Conservation (phyloP, 208 protist genomes). For the Spongospora subterranea region DNA sequence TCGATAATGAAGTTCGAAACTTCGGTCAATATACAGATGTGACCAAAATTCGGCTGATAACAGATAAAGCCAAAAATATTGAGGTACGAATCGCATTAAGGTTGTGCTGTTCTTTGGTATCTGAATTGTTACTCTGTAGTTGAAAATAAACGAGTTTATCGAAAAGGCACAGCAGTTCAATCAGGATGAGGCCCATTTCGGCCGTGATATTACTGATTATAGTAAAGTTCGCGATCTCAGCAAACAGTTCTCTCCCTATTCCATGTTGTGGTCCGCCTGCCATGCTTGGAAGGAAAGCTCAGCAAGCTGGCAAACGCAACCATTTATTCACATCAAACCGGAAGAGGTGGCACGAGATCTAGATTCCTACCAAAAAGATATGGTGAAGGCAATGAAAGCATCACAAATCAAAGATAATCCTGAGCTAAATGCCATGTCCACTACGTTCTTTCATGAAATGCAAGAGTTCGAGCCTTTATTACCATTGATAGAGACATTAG, state of each 20-base stretch:
- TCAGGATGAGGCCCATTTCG: slow-evolving; percentile 58
- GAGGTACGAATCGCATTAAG: slow-evolving; percentile 11
- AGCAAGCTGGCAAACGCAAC: slow-evolving; percentile 15
- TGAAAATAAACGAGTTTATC: slow-evolving; percentile 5
- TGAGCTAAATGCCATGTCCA: slow-evolving; percentile 84
- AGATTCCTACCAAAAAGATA: slow-evolving; percentile 37
- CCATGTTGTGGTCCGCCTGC: slow-evolving; percentile 55
- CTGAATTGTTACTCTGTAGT: not conserved
- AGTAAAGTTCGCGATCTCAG: slow-evolving; percentile 29
- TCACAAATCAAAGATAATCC: slow-evolving; percentile 83
- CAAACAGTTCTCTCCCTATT: slow-evolving; percentile 60
- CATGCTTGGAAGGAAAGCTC: slow-evolving; percentile 46
- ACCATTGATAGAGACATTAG: slow-evolving; percentile 89
- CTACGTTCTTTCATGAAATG: slow-evolving; percentile 83
- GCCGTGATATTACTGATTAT: slow-evolving; percentile 64
- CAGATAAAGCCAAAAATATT: slow-evolving; percentile 59
- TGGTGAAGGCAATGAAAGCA: slow-evolving; percentile 22
- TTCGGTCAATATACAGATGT: slow-evolving; percentile 57
- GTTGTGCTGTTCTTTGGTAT: not conserved
- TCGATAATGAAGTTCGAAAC: slow-evolving; percentile 55
- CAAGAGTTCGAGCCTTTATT: slow-evolving; percentile 92
- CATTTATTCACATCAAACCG: slow-evolving; percentile 60
- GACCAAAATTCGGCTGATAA: slow-evolving; percentile 17
- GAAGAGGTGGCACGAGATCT: slow-evolving; percentile 63
- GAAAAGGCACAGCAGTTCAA: slow-evolving; percentile 60